These are phyloP conservation scores for Cryptococcus hybrid DNA, from an alignment of 1,284 basidiomycete genomes.

Conservation along the genomic window DNA sequence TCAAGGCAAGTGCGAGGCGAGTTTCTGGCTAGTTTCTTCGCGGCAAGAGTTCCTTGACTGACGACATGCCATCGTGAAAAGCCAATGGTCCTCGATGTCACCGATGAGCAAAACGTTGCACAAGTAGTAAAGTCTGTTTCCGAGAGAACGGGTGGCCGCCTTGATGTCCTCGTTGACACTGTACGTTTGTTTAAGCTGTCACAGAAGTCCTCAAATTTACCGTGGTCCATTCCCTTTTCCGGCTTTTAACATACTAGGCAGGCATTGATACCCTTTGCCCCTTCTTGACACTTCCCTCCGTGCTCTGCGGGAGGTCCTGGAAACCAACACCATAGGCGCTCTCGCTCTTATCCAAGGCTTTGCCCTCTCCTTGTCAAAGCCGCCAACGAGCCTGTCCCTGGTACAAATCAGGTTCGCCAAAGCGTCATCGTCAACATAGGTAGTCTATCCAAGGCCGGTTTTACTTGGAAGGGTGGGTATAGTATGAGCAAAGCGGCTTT, in stretches of 20 bases:
- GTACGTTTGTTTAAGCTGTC: constrained; percentile 1
- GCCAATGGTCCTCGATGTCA: constrained; percentile 9
- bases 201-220: too few relatives aligned
- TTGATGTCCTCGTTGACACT: constrained; percentile 18
- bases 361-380: neutral
- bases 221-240: too few relatives aligned
- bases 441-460: constrained; percentile 5
- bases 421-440: constrained; percentile 22
- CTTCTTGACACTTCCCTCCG: constrained; percentile 10
- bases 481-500: constrained; percentile 10
- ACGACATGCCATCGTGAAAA: too few relatives aligned
- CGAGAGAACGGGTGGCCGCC: constrained; percentile 2
- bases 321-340: constrained; percentile 22
- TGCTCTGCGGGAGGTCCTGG: constrained; percentile 14
- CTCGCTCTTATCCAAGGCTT: constrained; percentile 20
- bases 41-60: too few relatives aligned
- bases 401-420: neutral
- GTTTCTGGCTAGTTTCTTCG: too few relatives aligned
- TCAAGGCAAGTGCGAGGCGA: constrained; percentile 2
- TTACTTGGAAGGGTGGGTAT: constrained; percentile 18
- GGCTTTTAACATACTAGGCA: neutral
- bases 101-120: constrained; percentile 1
- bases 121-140: constrained; percentile 1
- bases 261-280: neutral
- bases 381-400: neutral